Base-by-base conservation (phyloP, 1,139 yeast species). In the Kazachstania sp. region DNA sequence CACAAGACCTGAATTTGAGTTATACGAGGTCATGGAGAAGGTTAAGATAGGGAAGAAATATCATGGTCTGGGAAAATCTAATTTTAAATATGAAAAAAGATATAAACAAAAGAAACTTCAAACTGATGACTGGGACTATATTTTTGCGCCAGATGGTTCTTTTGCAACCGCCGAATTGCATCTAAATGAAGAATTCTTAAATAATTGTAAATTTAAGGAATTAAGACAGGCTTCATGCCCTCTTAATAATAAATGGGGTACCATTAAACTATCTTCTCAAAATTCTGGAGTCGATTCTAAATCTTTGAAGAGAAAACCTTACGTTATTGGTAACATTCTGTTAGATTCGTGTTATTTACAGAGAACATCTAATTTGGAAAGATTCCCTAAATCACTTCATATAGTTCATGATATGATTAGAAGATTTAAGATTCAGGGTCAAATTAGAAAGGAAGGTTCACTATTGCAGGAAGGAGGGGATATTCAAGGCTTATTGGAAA, bases 181-280 rank as follows among this genome's bases (percentile, higher is more conserved):
- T 43, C 76, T 88, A 54, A 74, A 76, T 39, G 80, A 79, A 6
- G 48, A 43, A 6, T 49, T 51, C 30, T 43, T 61, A 31, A 37
- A 49, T 1, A 40, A 48, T 18, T 37, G 45, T 20, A 43, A 47
- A 36, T 58, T 55, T 35, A 49, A 45, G 9, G 37, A 43, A 16
- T 47, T 71, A 41, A 71, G 71, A 44, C 75, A 79, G 57, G 16
- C 29, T 4, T 74, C 75, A 46, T 65, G 86, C 49, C 77, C 80
- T 16, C 76, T 92, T 58, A 78, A 78, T 64, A 87, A 87, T 60
- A 95, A 87, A 63, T 90, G 97, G 97, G 84, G 81, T 45, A 71
- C 71, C 4, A 59, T 62, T 37, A 56, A 61, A 1, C 70, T 66
- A 29, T 51, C 57, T 8, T 64, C 59, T 29, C 15, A 63, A 64